Evolutionary conservation across 805 yeast species (phyloP).

Genomic region (Saccharomycopsis olivae): DNA sequence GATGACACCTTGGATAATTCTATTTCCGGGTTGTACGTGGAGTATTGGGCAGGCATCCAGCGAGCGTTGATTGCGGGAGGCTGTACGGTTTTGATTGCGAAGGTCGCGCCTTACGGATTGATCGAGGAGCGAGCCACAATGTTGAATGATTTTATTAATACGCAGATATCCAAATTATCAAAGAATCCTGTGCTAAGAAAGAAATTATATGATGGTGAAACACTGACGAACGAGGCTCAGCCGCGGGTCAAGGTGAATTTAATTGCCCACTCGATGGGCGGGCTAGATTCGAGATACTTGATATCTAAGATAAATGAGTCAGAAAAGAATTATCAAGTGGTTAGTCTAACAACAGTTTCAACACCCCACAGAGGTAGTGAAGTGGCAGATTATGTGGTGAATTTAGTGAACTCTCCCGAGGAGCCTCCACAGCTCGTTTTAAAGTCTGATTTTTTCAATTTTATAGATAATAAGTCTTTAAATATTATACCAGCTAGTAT

Average conservation of each 20-base stretch:
- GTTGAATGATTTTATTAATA: constrained; percentile 40
- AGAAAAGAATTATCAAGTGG: constrained; percentile 42
- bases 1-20: constrained; percentile 15
- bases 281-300: constrained; percentile 71
- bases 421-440: neutral
- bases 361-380: constrained; percentile 88
- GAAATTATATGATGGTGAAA: neutral
- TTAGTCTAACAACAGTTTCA: constrained; percentile 71
- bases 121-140: constrained; percentile 57
- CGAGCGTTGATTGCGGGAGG: constrained; percentile 52
- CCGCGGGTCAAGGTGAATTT: constrained; percentile 47
- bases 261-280: constrained; percentile 92
- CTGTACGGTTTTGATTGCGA: constrained; percentile 56
- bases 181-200: constrained; percentile 2
- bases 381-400: constrained; percentile 59
- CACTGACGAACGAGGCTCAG: constrained; percentile 13
- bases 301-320: constrained; percentile 41
- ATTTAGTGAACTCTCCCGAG: constrained; percentile 19
- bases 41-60: constrained; percentile 78
- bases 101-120: constrained; percentile 74
- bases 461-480: neutral
- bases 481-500: constrained; percentile 33
- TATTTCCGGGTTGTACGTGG: constrained; percentile 33
- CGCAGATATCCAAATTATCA: constrained; percentile 5
- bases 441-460: neutral